A percentile compares a stretch with the other conserved stretches of the same genome.
Conservation (phyloP, 306 rosid species). For the Sindora glabra region DNA sequence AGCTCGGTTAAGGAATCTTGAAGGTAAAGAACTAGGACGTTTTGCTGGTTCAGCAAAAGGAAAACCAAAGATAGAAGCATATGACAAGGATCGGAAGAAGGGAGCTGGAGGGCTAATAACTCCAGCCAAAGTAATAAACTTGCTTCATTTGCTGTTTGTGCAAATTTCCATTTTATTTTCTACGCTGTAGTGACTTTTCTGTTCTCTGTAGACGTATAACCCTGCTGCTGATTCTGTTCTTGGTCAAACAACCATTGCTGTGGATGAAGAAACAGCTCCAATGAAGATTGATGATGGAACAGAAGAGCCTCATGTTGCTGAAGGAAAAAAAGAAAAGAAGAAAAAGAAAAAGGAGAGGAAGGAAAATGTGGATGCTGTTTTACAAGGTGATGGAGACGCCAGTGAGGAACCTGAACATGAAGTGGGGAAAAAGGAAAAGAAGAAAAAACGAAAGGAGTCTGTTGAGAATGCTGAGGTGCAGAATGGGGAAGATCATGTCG, state of each 20-base stretch:
- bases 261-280: too few species aligned
- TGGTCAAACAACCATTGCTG: too few species aligned
- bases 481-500: slow-evolving; percentile 19
- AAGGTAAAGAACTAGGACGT: slow-evolving; percentile 79
- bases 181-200: not conserved
- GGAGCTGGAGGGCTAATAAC: slow-evolving; percentile 69
- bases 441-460: slow-evolving; percentile 24
- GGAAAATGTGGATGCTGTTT: not conserved
- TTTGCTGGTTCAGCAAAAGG: slow-evolving; percentile 88
- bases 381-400: slow-evolving; percentile 3
- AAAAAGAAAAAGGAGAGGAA: slow-evolving; percentile 15
- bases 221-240: slow-evolving; percentile 53
- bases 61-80: slow-evolving; percentile 78
- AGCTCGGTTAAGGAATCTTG: slow-evolving; percentile 74
- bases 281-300: too few species aligned
- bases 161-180: not conserved
- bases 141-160: not conserved
- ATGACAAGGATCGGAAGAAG: slow-evolving; percentile 86
- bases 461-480: slow-evolving; percentile 14
- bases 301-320: too few species aligned
- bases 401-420: slow-evolving; percentile 19
- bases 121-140: slow-evolving; percentile 62
- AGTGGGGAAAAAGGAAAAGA: slow-evolving; percentile 32
- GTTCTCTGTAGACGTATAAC: slow-evolving; percentile 63
- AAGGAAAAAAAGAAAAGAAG: not conserved